These are phyloP conservation scores for Penicillium manginii DNA, from an alignment of 495 filamentous ascomycete species.

Conservation along the genomic window DNA sequence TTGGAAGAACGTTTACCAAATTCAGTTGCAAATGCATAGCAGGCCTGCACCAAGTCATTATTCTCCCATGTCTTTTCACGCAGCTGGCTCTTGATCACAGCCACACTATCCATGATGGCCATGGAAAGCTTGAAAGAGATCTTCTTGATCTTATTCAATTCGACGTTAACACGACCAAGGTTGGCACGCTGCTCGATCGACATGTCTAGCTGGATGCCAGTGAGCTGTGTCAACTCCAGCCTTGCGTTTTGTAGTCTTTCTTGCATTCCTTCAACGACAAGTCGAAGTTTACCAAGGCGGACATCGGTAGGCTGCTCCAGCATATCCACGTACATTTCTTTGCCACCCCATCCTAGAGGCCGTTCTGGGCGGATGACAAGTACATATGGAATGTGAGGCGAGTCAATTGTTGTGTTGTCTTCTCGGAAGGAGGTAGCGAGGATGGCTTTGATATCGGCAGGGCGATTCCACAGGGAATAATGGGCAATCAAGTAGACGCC, in stretches of 20 bases:
- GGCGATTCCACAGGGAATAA: slow-evolving; percentile 71
- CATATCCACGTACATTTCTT: slow-evolving; percentile 68
- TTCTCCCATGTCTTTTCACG: slow-evolving; percentile 77
- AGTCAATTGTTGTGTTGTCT: slow-evolving; percentile 69
- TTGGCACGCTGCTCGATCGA: slow-evolving; percentile 92
- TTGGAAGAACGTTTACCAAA: slow-evolving; percentile 92
- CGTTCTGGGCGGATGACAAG: slow-evolving; percentile 83
- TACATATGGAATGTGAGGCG: slow-evolving; percentile 72
- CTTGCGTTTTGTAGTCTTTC: slow-evolving; percentile 78
- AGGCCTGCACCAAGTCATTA: slow-evolving; percentile 96
- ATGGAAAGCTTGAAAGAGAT: slow-evolving; percentile 97
- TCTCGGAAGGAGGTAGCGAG: slow-evolving; percentile 87
- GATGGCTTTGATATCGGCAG: slow-evolving; percentile 79
- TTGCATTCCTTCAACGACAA: slow-evolving; percentile 88
- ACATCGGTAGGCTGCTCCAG: slow-evolving; percentile 82
- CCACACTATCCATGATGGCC: slow-evolving; percentile 98
- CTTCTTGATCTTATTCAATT: slow-evolving; percentile 93
- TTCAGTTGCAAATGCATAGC: slow-evolving; percentile 97
- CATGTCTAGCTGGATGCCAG: slow-evolving; percentile 81
- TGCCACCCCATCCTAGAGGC: slow-evolving; percentile 80
- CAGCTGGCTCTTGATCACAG: slow-evolving; percentile 79
- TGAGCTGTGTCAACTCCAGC: slow-evolving; percentile 70
- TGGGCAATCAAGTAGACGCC: slow-evolving; percentile 86
- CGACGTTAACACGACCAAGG: slow-evolving; percentile 84
- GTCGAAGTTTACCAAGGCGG: slow-evolving; percentile 81